Evolutionary conservation across 1,284 basidiomycete genomes (phyloP), one percentile per base, ranked within the genome.

Genomic region (Cutaneotrichosporon spelunceum): DNA sequence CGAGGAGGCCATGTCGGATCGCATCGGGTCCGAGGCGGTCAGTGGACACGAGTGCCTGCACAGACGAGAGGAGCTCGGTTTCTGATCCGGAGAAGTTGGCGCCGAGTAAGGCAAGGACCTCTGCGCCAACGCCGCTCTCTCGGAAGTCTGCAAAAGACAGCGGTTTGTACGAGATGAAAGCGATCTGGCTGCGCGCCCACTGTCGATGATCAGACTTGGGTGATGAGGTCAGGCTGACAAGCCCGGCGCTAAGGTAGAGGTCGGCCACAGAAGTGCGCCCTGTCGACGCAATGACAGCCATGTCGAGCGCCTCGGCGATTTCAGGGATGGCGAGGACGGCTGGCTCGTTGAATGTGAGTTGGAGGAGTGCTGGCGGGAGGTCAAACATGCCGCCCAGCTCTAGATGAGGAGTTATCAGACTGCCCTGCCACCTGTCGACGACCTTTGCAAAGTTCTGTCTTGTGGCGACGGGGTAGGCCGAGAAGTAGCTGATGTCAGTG

Each of bases 291-390:
- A 56, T 52, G 4, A 72, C 53, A 16, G 66, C 70, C 23, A 54
- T 27, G 45, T 74, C 72, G 26, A 74, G 36, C 0, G 72, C 49
- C 6, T 36, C 39, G 44, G 84, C 72, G 48, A 91, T 78, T 26
- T 79, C 76, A 1, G 79, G 59, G 67, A 88, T 82, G 44, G 78
- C 80, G 47, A 91, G 81, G 49, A 91, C 77, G 24, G 78, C 78
- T 63, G 86, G 80, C 77, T 89, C 89, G 30, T 83, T 85, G 58
- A 91, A 76, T 57, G 87, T 82, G 53, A 89, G 86, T 73, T 88
- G 91, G 4, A 85, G 67, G 53, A 85, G 68, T 0, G 84, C 81
- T 10, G 83, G 74, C 10, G 84, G 80, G 4, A 83, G 66, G 27
- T 66, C 52, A 27, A 72, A 64, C 5, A 78, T 30, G 3, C 67